Evolutionary conservation across 345 rosid genomes (phyloP).

Genomic region (Gossypium rotundifolium): DNA sequence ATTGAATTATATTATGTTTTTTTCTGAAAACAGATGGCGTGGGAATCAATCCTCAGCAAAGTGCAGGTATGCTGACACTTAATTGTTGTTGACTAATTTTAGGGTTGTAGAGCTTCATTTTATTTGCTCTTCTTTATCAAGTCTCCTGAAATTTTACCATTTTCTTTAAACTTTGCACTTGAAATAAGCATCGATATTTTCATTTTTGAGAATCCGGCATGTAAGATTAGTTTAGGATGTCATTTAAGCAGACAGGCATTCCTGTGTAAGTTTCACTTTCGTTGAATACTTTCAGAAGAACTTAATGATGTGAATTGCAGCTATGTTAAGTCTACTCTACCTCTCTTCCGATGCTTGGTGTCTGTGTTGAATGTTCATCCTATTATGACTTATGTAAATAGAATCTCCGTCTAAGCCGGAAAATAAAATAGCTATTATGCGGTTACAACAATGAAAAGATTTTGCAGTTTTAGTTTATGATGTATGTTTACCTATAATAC

Average conservation of each 20-base stretch:
- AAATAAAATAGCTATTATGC: no score
- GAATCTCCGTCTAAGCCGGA: no score
- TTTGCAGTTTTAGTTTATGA: not conserved
- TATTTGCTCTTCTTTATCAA: not conserved
- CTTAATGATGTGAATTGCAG: not conserved
- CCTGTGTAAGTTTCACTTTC: no score
- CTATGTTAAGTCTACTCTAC: not conserved
- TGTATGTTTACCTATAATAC: not conserved
- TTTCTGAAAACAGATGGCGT: conserved; percentile 72
- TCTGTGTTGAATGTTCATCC: not conserved
- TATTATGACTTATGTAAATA: no score
- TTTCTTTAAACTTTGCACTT: not conserved
- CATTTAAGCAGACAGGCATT: no score
- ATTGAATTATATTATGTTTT: conserved; percentile 1
- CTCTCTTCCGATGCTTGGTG: no score
- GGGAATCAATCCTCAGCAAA: conserved; percentile 96
- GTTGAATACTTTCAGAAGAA: no score
- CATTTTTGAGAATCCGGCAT: not conserved
- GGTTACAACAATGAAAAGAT: no score
- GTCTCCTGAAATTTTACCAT: not conserved
- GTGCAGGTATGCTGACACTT: conserved; percentile 58
- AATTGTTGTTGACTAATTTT: not conserved
- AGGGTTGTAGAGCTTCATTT: not conserved
- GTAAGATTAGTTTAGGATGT: not conserved
- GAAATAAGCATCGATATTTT: not conserved